Conservation (phyloP, 2,329 filamentous ascomycete species). For the Cryphonectria japonica region DNA sequence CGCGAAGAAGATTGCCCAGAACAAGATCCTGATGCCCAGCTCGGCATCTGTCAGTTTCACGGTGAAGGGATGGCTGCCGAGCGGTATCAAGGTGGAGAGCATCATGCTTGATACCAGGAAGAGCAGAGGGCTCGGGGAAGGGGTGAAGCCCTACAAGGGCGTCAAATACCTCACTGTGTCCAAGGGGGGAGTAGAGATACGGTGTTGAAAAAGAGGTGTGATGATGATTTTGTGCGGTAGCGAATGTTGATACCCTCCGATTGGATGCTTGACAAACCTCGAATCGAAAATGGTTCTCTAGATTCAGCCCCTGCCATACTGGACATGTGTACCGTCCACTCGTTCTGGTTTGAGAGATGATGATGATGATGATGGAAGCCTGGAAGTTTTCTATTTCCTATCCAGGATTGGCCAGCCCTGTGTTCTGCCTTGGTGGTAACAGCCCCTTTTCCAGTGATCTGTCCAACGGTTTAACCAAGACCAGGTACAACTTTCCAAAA, state of each 20-base stretch:
- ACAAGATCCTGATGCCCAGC: constrained; percentile 78
- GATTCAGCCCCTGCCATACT: neutral
- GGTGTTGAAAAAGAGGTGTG: constrained; percentile 48
- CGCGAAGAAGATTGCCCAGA: constrained; percentile 63
- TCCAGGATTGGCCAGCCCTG: neutral
- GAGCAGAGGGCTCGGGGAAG: constrained; percentile 82
- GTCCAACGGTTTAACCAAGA: neutral
- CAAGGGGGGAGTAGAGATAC: constrained; percentile 65
- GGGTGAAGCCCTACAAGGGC: constrained; percentile 93
- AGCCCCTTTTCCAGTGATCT: neutral
- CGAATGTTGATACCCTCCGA: neutral
- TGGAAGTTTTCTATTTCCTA: neutral
- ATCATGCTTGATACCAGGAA: constrained; percentile 74
- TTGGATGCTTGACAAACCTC: neutral
- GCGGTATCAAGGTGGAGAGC: constrained; percentile 69
- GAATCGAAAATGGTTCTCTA: neutral
- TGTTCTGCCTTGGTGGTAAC: neutral
- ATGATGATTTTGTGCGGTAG: neutral
- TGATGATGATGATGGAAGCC: neutral
- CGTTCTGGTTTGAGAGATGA: too few relatives aligned
- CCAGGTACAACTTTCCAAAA: neutral
- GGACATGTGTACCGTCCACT: too few relatives aligned
- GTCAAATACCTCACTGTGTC: constrained; percentile 92
- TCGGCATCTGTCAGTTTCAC: constrained; percentile 75
- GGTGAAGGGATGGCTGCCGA: constrained; percentile 70